phyloP scores from a whole-genome alignment of 345 rosid species.

The Combretum micranthum region DNA sequence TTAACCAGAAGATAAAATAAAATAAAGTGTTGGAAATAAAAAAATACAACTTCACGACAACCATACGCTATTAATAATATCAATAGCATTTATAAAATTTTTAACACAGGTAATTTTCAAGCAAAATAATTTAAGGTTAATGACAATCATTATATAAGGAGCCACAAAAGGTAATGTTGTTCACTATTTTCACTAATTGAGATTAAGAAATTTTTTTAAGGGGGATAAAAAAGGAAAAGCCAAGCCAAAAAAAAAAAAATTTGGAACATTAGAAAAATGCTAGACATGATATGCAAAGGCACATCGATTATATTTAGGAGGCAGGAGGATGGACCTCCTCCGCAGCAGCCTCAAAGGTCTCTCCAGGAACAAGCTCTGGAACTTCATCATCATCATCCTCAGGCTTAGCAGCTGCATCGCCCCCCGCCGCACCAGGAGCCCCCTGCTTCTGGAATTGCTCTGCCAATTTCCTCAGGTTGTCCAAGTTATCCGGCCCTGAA shows the following conservation, averaged over 20 bases:
- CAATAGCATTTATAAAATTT: too few relatives aligned
- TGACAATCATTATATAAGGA: too few relatives aligned
- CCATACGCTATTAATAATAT: too few relatives aligned
- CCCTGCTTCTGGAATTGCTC: conserved; percentile 84
- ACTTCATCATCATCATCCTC: conserved; percentile 70
- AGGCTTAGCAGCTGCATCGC: conserved; percentile 34
- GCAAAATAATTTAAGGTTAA: too few relatives aligned
- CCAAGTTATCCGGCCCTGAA: conserved; percentile 91
- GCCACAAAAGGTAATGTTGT: too few relatives aligned
- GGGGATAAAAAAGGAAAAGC: too few relatives aligned
- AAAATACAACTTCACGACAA: too few relatives aligned
- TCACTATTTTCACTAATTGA: too few relatives aligned
- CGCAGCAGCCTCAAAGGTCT: conserved; percentile 86
- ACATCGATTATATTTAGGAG: conserved; percentile 13
- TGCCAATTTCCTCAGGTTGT: conserved; percentile 83
- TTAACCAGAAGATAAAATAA: too few relatives aligned
- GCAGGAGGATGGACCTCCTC: conserved; percentile 47
- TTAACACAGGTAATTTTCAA: too few relatives aligned
- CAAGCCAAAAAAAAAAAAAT: not conserved
- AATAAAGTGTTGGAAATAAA: too few relatives aligned
- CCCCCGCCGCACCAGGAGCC: conserved; percentile 32
- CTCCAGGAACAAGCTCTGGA: conserved; percentile 76
- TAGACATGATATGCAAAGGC: not conserved
- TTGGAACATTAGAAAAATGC: not conserved
- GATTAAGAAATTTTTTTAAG: too few relatives aligned